Evolutionary conservation across 306 rosid species (phyloP), one percentile per base, ranked within the genome.

Genomic region (Castanospermum australe): DNA sequence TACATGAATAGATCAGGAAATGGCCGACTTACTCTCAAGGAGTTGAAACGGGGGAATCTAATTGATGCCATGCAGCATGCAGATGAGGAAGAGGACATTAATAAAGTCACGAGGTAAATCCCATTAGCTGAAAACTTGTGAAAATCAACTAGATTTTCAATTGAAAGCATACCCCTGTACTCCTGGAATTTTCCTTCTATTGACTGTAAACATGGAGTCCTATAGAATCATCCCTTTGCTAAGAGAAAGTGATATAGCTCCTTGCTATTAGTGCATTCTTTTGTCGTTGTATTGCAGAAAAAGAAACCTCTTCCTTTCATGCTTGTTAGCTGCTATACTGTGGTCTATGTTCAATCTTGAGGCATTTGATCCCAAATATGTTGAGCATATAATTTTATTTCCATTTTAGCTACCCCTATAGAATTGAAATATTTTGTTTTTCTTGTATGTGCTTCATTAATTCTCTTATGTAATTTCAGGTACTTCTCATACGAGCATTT

Each of bases 401-500:
- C 52, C 30, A 51, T 45, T 65, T 61, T 48, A 25, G 45, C 18
- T 55, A 24, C 56, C 47, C 48, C 24, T 70, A 57, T 73, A 10
- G 39, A 57, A 47, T 44, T 71, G 39, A 21, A 24, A n/a, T 73
- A 8, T 15, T 65, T 47, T 8, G 2, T 47, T 67, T 75, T 60
- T 66, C 51, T n/a, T 44, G 7, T 48, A n/a, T n/a, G 32, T 70
- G 39, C 17, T 75, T 76, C 73, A 22, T 72, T 73, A 54, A 55
- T 57, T 65, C 48, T 75, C 47, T 38, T 36, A 1, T 6, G 41
- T 22, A 71, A 71, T 86, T 86, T 80, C 89, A 86, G 87, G 86
- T 83, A 96, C 90, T 96, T 96, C 88, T 96, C 99, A 6, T 96
- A 96, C 77, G 99, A 96, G 85, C 98, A 96, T 82, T 96, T 96